Base-by-base conservation (phyloP, 148 eudicot genomes). In the Heliosperma pusillum region DNA sequence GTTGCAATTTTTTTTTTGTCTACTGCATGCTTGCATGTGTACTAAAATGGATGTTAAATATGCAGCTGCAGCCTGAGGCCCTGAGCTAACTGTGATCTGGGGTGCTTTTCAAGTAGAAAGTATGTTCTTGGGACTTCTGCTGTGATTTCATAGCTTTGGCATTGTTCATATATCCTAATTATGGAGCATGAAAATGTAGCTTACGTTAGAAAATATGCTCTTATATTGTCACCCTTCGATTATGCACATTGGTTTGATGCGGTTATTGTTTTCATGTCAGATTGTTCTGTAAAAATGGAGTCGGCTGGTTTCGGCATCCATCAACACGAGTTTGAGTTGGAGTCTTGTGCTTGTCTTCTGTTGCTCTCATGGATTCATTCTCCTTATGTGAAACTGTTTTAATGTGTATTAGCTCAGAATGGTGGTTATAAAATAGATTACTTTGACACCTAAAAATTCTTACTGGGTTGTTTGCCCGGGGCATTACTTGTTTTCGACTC, bases 31-130 rank as follows among this genome's bases (percentile, higher is more conserved):
- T 74, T 45, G 44, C 42, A 25, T 68, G 40, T 55, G 36, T 33
- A 66, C 75, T 74, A 25, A 80, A 24, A 47, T 62, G 55, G 56
- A 16, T 76, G 44, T 20, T 47, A 53, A n/a, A 47, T 73, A 2
- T 81, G 80, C 83, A 81, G 80, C 74, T 29, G 58, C 83, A 19
- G 83, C 83, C 33, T 81, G 77, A 81, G 60, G 55, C 17, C 56
- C 9, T 36, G 42, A 36, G 42, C 42, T 73, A 80, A 68, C 33
- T 59, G 65, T 56, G 57, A 69, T 72, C 36, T 53, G 78, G n/a
- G 69, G 74, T 73, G 71, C 26, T 72, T 52, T 61, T 70, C 44
- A 42, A 53, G 59, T 72, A 81, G 77, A 67, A 77, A 80, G 80
- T 77, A 72, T 33, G 27, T 4, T 17, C 7, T 27, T 7, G 26